Base-by-base conservation (phyloP, 2,329 filamentous ascomycete genomes). In the Sphaerulina musiva region DNA sequence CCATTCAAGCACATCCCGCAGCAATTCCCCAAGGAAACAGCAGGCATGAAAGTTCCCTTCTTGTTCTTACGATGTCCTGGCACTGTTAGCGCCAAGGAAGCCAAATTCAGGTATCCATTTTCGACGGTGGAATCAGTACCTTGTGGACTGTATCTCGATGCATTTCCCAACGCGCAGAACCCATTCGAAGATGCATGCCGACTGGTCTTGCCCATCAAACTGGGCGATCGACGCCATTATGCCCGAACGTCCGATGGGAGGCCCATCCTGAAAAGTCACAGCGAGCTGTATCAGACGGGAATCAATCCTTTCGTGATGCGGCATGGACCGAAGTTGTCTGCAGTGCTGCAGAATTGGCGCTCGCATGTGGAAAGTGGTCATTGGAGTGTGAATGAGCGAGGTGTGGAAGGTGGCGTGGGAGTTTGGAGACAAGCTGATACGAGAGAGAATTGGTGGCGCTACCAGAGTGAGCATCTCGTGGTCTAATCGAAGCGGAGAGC, bases 101-200 rank as follows among this genome's bases (percentile, higher is more conserved):
- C 66, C 14, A 67, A 69, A 36, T 69, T 69, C 55, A 62, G 66
- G 41, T 69, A 63, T 40, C 66, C 66, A 0, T 69, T 67, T 47
- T 67, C 63, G 4, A 67, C 66, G 0, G 56, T 68, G 10, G 63
- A 68, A 9, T 53, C 56, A 2, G 66, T 69, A 2, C 66, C 67
- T n/a, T 68, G 66, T 52, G 67, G 67, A 6, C 57, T 69, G 2
- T 69, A 69, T 44, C 64, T 69, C 2, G 67, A 69, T 47, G 63
- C 63, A 5, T 66, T 68, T 46, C 64, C 64, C 3, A 66, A 66
- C 40, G 66, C 64, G 2, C 61, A 66, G 36, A 68, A 69, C 38
- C 66, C 67, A 4, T 69, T 69, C 53, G 66, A 69, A 36, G 67
- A 69, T 50, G 65, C 64, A 4, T 69, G 66, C 48, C 58, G 65